Conservation (phyloP, 2,329 filamentous ascomycete genomes). For the Nemania abortiva region DNA sequence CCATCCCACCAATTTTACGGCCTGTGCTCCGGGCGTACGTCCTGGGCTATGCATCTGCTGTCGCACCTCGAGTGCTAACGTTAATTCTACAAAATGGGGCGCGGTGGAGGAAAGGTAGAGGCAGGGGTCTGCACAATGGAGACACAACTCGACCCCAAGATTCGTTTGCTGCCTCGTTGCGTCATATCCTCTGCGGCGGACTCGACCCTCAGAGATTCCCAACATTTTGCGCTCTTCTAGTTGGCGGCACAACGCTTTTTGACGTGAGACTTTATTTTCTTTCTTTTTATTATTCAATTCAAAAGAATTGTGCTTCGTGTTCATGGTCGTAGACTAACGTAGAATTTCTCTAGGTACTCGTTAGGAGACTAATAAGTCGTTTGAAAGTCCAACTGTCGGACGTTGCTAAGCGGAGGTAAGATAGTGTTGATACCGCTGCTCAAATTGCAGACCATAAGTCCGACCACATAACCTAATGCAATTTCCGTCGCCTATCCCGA, state of each 20-base stretch:
- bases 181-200: slow-evolving; percentile 62
- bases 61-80: slow-evolving; percentile 67
- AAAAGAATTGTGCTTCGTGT: not conserved
- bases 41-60: slow-evolving; percentile 70
- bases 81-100: slow-evolving; percentile 64
- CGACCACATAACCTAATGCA: not conserved
- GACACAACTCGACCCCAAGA: slow-evolving; percentile 44
- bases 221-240: slow-evolving; percentile 70
- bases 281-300: not conserved
- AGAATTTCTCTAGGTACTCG: slow-evolving; percentile 38
- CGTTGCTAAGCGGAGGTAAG: slow-evolving; percentile 52
- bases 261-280: slow-evolving; percentile 58
- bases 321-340: slow-evolving; percentile 25
- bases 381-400: slow-evolving; percentile 43
- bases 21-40: slow-evolving; percentile 71
- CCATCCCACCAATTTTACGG: slow-evolving; percentile 64
- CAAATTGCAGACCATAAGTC: not conserved
- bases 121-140: slow-evolving; percentile 46
- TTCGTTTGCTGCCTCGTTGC: slow-evolving; percentile 51
- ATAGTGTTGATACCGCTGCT: slow-evolving; percentile 6
- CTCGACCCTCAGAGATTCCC: slow-evolving; percentile 70
- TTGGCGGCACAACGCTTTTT: slow-evolving; percentile 71
- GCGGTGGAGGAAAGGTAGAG: slow-evolving; percentile 51
- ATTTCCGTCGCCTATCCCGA: slow-evolving; percentile 13
- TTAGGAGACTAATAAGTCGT: slow-evolving; percentile 45